Conservation (phyloP, 202 grass and related monocot species). For the Carex sylvatica region DNA sequence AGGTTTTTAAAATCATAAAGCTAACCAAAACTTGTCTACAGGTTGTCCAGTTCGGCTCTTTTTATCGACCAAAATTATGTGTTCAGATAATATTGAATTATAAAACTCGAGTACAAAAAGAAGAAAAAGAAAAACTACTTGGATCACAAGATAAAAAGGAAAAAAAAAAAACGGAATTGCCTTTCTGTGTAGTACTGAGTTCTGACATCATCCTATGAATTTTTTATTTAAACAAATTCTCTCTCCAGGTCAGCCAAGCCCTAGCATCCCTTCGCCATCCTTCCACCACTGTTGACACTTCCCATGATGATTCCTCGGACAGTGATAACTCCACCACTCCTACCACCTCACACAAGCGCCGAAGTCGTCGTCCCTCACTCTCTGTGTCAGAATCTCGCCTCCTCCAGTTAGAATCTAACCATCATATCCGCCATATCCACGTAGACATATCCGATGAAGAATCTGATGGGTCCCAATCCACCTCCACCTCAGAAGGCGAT, state of each 20-base stretch:
- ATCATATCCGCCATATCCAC: constrained; percentile 21
- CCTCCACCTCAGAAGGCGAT: constrained; percentile 27
- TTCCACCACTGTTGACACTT: constrained; percentile 1
- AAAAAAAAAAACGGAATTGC: background rate
- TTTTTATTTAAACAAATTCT: background rate
- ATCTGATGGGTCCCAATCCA: constrained; percentile 22
- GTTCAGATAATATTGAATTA: background rate
- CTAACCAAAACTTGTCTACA: background rate
- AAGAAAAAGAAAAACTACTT: background rate
- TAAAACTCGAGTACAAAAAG: background rate
- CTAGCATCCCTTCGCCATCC: constrained; percentile 40
- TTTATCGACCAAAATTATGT: background rate
- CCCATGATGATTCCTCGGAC: background rate
- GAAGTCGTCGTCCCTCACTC: background rate
- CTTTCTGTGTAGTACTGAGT: background rate
- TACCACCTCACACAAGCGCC: background rate
- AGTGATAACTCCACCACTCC: constrained; percentile 6
- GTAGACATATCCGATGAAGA: constrained; percentile 33
- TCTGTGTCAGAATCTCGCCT: background rate
- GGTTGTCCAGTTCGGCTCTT: background rate
- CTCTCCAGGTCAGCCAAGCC: constrained; percentile 24
- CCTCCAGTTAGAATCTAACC: constrained; percentile 12
- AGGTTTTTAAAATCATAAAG: background rate
- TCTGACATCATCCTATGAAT: background rate
- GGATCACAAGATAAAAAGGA: background rate